Evolutionary conservation across 106 monocot species (phyloP), one percentile per base, ranked within the genome.

Genomic region (Dioscorea alata): DNA sequence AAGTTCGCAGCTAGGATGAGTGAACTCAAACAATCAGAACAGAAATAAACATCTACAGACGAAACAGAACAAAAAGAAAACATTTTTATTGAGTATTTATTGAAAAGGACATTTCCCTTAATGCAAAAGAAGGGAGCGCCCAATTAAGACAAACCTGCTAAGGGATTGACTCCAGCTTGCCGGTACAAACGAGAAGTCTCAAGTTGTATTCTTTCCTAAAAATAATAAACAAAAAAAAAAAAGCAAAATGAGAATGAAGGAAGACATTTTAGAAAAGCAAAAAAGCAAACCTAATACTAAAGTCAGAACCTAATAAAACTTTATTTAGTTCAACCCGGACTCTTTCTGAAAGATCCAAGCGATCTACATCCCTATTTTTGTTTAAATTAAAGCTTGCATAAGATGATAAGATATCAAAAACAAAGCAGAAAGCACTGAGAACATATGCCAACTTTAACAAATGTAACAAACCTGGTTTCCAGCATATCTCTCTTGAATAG

Each of bases 91-190:
- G 3, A 42, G 42, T 10, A 42, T 6, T 42, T 8, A 42, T 5
- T 42, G 42, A 42, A 42, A 42, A 42, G 42, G 10, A 10, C 42
- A 10, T 42, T 10, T 10, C 42, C 42, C 9, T 42, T 42, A 42
- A 42, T 42, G 4, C 0, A 5, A 42, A 42, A 42, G 6, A 0
- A 42, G 6, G 42, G 42, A 60, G 13, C 20, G 5, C 4, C n/a
- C 66, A 12, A 54, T 28, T 48, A 50, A 69, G 6, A 60, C 78
- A 68, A 32, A 91, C 97, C 97, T 87, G 92, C 97, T 15, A 99
- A 74, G 23, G 97, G 97, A 80, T 99, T 99, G 17, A 99, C 97
- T 59, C 97, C 97, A 81, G 97, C 97, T 80, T 99, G 86, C 69
- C 31, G 90, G 71, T 99, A 99, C 33, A 99, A 75, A 25, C 90